Base-by-base conservation (phyloP, 768 basidiomycete species). In the Dioszegia crocea region DNA sequence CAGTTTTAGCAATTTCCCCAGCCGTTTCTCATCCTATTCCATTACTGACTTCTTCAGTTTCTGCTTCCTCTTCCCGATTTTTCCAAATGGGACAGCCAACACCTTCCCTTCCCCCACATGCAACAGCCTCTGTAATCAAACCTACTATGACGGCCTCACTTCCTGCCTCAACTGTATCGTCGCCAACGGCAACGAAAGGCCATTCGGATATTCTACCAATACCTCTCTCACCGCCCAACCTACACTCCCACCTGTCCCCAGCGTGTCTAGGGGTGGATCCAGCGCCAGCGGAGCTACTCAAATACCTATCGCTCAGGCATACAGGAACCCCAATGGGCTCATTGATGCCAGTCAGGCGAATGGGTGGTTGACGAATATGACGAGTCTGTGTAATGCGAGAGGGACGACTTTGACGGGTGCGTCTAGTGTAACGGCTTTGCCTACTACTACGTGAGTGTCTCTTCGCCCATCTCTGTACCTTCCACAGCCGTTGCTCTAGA, bases 361-460 rank as follows among this genome's bases (percentile, higher is more conserved):
- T 38, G 45, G 23, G 19, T 46, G 40, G 45, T 36, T 62, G 36
- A 54, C 21, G 50, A 62, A 62, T 27, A 51, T 62, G 2, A 53
- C 61, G 21, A 46, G 44, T 3, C 47, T 24, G 27, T 61, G 60
- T 38, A 3, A 27, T 1, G 24, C 31, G 16, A 40, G 36, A 5
- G 52, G 40, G 23, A 53, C 21, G 29, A 2, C 30, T 23, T 21
- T 54, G 16, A 54, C 41, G 21, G 44, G 56, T 17, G 43, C 30
- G 9, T 16, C 36, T 5, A 58, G 23, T 3, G 31, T 58, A 26
- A 62, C 61, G 3, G 61, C 56, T 19, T 40, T 30, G 19, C 51
- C 61, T 6, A 62, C 61, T 24, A 62, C 61, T 0, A 62, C 61
- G 61, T 62, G 29, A 54, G 57, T 58, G 11, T 27, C 26, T 3